Evolutionary conservation across 495 filamentous ascomycete species (phyloP).

Genomic region (Penicillium lagena): DNA sequence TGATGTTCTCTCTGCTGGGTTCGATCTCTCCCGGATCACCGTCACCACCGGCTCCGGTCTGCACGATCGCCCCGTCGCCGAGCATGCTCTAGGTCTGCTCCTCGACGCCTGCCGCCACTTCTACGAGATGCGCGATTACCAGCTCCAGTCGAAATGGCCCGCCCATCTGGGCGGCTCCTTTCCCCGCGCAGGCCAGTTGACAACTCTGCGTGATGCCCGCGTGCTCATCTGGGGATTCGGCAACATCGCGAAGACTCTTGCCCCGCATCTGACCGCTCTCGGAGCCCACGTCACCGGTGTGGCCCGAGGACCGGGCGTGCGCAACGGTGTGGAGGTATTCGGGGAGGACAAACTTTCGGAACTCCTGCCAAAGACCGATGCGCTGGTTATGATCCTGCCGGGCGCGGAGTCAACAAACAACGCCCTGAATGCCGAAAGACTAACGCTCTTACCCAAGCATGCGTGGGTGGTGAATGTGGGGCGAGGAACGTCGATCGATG

Average conservation of each 20-base stretch:
- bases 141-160: constrained; percentile 47
- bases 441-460: constrained; percentile 43
- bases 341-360: constrained; percentile 23
- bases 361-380: constrained; percentile 19
- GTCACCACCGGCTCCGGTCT: constrained; percentile 54
- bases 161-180: constrained; percentile 45
- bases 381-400: constrained; percentile 24
- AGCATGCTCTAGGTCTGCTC: constrained; percentile 49
- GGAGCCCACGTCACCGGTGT: constrained; percentile 19
- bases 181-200: constrained; percentile 48
- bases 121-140: constrained; percentile 53
- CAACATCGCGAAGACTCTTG: constrained; percentile 28
- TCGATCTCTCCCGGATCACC: constrained; percentile 32
- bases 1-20: constrained; percentile 52
- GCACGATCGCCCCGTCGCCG: constrained; percentile 55
- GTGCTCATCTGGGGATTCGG: constrained; percentile 27
- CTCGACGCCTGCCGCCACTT: constrained; percentile 45
- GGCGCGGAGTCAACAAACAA: constrained; percentile 18
- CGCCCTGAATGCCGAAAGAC: constrained; percentile 17
- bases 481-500: constrained; percentile 61
- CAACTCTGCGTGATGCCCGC: constrained; percentile 44
- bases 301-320: constrained; percentile 18
- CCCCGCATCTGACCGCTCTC: constrained; percentile 18
- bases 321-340: constrained; percentile 37
- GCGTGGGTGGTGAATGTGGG: constrained; percentile 64